Conservation (phyloP, 75 land plant genomes). For the Ceratopteris richardii region DNA sequence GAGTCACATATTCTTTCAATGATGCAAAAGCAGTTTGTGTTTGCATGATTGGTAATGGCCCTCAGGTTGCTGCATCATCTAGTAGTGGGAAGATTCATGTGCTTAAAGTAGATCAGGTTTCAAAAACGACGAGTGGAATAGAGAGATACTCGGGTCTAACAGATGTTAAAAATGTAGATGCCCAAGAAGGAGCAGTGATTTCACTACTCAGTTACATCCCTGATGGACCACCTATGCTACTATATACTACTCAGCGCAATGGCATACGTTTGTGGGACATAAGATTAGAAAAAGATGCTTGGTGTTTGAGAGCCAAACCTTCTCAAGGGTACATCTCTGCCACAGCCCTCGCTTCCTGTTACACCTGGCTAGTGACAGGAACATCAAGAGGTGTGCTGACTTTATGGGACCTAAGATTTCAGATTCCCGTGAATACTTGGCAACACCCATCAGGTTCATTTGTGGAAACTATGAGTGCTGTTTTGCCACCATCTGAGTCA, state of each 20-base stretch:
- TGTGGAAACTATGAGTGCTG: conserved; percentile 75
- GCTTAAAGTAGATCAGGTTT: conserved; percentile 74
- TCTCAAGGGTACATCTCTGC: conserved; percentile 82
- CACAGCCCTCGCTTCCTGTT: conserved; percentile 63
- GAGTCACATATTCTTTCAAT: conserved; percentile 71
- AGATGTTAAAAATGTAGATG: conserved; percentile 57
- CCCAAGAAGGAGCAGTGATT: conserved; percentile 72
- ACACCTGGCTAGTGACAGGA: conserved; percentile 94
- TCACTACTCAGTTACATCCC: conserved; percentile 49
- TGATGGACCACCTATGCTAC: conserved; percentile 55
- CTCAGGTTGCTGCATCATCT: conserved; percentile 87
- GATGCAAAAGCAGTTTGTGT: conserved; percentile 62
- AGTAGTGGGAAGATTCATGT: conserved; percentile 72
- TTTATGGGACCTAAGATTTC: conserved; percentile 95
- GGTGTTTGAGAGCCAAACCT: conserved; percentile 57
- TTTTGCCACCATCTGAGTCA: conserved; percentile 39
- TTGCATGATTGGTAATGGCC: conserved; percentile 51
- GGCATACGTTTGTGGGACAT: conserved; percentile 92
- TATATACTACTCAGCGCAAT: conserved; percentile 82
- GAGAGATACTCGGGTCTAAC: conserved; percentile 83
- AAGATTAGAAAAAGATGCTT: conserved; percentile 46
- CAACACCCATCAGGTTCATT: conserved; percentile 56
- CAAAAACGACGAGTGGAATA: conserved; percentile 47
- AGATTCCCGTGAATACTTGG: conserved; percentile 92
- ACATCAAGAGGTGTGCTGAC: conserved; percentile 91